phyloP scores from a whole-genome alignment of 768 basidiomycete genomes.

The Pleurotus citrinopileatus region DNA sequence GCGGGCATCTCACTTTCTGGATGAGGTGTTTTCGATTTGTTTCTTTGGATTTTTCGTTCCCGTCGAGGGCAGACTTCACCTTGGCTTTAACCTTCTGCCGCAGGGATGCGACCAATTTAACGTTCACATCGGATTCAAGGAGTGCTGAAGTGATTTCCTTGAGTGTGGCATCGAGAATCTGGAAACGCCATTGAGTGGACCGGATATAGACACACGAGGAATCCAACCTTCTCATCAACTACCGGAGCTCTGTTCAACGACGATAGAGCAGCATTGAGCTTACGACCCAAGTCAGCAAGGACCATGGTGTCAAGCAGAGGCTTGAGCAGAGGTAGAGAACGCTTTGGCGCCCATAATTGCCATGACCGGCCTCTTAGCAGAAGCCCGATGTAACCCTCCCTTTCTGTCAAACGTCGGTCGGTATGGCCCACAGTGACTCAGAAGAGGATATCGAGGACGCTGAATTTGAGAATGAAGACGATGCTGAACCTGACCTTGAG shows the following conservation, averaged over 20 bases:
- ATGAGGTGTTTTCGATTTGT: conserved; percentile 82
- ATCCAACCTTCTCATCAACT: conserved; percentile 84
- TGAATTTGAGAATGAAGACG: conserved; percentile 48
- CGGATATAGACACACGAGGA: too few species aligned
- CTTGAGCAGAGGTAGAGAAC: conserved; percentile 6
- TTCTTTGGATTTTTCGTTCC: conserved; percentile 73
- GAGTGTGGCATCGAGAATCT: conserved; percentile 92
- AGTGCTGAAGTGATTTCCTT: conserved; percentile 95
- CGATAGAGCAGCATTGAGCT: conserved; percentile 90
- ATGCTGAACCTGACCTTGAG: conserved; percentile 52
- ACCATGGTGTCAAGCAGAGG: conserved; percentile 62
- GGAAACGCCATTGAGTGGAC: neutral
- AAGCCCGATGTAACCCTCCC: too few species aligned
- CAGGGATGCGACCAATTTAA: conserved; percentile 87
- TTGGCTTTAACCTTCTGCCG: conserved; percentile 89
- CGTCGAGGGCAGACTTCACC: conserved; percentile 79
- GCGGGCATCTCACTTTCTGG: conserved; percentile 68
- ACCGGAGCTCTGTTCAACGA: conserved; percentile 84
- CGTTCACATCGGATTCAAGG: conserved; percentile 97
- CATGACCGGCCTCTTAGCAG: neutral
- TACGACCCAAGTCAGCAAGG: conserved; percentile 90
- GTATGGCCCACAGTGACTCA: conserved; percentile 57
- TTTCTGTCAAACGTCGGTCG: too few species aligned
- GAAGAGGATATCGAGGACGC: conserved; percentile 57
- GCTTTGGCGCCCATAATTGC: neutral